Percentiles rank a stretch among this genome's conserved stretches.
phyloP scores from a whole-genome alignment of 257 asterid genomes.

The Rauvolfia tetraphylla region DNA sequence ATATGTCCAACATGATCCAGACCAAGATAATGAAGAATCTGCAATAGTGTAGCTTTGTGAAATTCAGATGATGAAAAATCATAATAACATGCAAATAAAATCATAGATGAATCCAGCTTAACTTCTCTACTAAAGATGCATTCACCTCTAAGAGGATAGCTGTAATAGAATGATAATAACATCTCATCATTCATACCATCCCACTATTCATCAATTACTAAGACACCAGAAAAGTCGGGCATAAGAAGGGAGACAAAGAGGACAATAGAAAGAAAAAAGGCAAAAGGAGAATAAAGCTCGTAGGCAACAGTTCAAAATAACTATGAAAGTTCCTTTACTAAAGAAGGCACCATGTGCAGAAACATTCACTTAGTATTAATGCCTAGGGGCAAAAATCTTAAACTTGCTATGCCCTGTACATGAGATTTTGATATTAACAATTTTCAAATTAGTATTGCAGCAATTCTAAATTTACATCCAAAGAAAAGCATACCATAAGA shows the following conservation, averaged over 20 bases:
- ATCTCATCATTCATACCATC: neutral
- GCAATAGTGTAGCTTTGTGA: constrained; percentile 30
- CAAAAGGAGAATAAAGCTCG: neutral
- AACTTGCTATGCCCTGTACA: neutral
- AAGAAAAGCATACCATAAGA: constrained; percentile 55
- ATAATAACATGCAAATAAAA: neutral
- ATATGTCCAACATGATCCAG: constrained; percentile 93
- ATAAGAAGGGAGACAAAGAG: neutral
- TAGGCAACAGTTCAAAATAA: neutral
- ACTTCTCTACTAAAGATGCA: neutral
- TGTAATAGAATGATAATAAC: neutral
- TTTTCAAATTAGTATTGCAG: neutral
- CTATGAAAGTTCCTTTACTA: neutral
- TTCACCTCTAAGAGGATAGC: neutral
- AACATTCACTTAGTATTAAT: neutral
- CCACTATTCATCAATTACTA: neutral
- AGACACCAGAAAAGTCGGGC: neutral
- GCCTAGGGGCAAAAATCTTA: neutral
- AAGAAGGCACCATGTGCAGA: neutral
- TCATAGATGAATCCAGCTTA: neutral
- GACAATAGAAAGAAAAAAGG: neutral
- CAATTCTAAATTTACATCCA: neutral
- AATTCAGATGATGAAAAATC: constrained; percentile 14
- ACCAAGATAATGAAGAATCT: constrained; percentile 98
- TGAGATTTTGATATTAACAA: neutral